Conservation (phyloP, 164 flowering plant genomes). For the Buxus sempervirens region DNA sequence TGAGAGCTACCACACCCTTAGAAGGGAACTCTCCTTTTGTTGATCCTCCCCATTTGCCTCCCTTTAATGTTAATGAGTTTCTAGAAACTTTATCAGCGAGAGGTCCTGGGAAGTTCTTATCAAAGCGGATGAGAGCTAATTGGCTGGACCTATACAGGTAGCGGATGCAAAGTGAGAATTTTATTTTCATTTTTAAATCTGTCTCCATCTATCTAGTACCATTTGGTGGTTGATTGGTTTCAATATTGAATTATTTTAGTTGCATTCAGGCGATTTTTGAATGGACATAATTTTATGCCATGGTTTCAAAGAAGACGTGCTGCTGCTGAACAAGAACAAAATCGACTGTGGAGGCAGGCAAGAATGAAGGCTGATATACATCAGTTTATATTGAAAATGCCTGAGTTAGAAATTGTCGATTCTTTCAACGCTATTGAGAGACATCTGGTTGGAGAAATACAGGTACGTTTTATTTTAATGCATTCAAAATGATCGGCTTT, state of each 20-base stretch:
- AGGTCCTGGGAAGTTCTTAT: conserved; percentile 91
- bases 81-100: conserved; percentile 70
- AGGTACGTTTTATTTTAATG: conserved; percentile 36
- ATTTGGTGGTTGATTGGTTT: neutral
- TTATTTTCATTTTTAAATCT: neutral
- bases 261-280: conserved; percentile 65
- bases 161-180: conserved; percentile 1
- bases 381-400: conserved; percentile 56
- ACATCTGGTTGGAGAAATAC: conserved; percentile 64
- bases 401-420: conserved; percentile 89
- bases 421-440: conserved; percentile 83
- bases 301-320: conserved; percentile 95
- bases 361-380: conserved; percentile 76
- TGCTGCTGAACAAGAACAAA: conserved; percentile 88
- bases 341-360: conserved; percentile 85
- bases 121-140: conserved; percentile 87
- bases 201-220: neutral
- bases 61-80: conserved; percentile 75
- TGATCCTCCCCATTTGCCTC: conserved; percentile 81
- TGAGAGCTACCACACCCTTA: conserved; percentile 74
- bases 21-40: conserved; percentile 87
- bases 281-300: conserved; percentile 82
- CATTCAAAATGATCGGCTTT: neutral
- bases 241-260: conserved; percentile 2
- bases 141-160: conserved; percentile 98